Evolutionary conservation across 2,329 filamentous ascomycete species (phyloP).

Genomic region (Raffaelea ambrosiae): DNA sequence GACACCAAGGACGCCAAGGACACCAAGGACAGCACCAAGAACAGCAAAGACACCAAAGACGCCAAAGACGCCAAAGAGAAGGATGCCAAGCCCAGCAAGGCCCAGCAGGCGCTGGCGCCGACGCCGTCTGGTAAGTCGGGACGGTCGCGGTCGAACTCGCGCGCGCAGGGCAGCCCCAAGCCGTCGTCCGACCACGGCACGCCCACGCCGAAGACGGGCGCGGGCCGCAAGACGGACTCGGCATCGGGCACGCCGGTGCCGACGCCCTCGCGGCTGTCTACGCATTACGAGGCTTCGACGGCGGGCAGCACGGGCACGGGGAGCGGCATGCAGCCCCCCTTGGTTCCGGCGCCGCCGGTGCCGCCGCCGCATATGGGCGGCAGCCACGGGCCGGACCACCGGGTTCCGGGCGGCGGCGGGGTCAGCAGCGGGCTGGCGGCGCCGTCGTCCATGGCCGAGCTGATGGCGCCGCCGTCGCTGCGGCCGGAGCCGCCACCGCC

Average conservation of each 20-base stretch:
- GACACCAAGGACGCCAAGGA: slow-evolving; percentile 30
- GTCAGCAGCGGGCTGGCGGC: slow-evolving; percentile 8
- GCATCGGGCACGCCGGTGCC: neutral
- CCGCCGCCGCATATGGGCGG: neutral
- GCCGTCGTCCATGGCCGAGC: slow-evolving; percentile 36
- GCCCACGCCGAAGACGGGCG: no score
- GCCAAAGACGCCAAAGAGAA: slow-evolving; percentile 24
- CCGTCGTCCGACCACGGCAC: slow-evolving; percentile 5
- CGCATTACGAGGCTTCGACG: slow-evolving; percentile 31
- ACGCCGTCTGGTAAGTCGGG: slow-evolving; percentile 27
- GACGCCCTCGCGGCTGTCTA: slow-evolving; percentile 23
- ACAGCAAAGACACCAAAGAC: slow-evolving; percentile 19
- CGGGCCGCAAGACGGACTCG: neutral
- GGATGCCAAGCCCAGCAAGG: no score
- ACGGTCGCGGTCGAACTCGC: slow-evolving; percentile 47
- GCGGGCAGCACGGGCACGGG: neutral
- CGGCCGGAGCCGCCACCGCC: slow-evolving; percentile 44
- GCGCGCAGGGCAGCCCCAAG: slow-evolving; percentile 22
- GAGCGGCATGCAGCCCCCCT: slow-evolving; percentile 7
- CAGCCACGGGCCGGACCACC: neutral
- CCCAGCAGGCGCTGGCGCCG: slow-evolving; percentile 7
- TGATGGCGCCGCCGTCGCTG: slow-evolving; percentile 48
- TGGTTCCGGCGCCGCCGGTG: neutral
- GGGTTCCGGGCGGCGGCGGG: neutral
- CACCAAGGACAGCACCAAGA: slow-evolving; percentile 26